These are phyloP conservation scores for Vitis hybrid DNA, from an alignment of 177 flowering plant species.

Conservation along the genomic window DNA sequence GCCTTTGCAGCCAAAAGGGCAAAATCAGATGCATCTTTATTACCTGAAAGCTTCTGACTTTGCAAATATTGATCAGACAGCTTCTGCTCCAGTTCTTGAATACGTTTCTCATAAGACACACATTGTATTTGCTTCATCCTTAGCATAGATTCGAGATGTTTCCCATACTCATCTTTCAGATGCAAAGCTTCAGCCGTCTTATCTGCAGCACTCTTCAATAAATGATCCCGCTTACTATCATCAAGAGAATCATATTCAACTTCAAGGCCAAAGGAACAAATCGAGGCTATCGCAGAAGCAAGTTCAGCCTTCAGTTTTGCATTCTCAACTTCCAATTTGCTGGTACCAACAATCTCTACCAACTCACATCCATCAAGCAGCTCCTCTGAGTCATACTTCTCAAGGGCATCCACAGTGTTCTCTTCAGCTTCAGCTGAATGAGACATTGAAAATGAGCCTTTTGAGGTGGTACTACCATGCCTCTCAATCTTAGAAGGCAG, in stretches of 20 bases:
- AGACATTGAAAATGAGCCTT: conserved; percentile 53
- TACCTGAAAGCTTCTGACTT: conserved; percentile 42
- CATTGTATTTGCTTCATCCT: conserved; percentile 75
- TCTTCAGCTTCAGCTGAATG: conserved; percentile 53
- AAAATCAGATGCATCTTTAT: conserved; percentile 43
- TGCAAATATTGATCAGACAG: conserved; percentile 72
- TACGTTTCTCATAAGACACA: conserved; percentile 84
- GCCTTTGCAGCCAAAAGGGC: conserved; percentile 36
- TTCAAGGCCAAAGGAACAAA: conserved; percentile 62
- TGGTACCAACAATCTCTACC: conserved; percentile 93
- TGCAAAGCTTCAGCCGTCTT: conserved; percentile 93
- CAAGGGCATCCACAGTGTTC: conserved; percentile 29
- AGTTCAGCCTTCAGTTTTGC: conserved; percentile 95
- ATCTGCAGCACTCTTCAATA: conserved; percentile 67
- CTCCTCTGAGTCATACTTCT: conserved; percentile 48
- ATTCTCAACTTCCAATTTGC: conserved; percentile 96
- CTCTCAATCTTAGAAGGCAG: conserved; percentile 52
- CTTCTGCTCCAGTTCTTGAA: conserved; percentile 84
- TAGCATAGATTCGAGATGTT: conserved; percentile 78
- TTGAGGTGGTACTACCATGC: conserved; percentile 35
- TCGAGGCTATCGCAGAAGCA: conserved; percentile 78
- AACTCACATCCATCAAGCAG: conserved; percentile 57
- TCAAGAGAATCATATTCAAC: conserved; percentile 63
- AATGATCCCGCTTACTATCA: conserved; percentile 60
- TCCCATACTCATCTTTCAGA: conserved; percentile 85